A percentile compares a stretch with the other conserved stretches of the same genome.
Conservation (phyloP, 495 filamentous ascomycete species). For the Emericellopsis terricola region DNA sequence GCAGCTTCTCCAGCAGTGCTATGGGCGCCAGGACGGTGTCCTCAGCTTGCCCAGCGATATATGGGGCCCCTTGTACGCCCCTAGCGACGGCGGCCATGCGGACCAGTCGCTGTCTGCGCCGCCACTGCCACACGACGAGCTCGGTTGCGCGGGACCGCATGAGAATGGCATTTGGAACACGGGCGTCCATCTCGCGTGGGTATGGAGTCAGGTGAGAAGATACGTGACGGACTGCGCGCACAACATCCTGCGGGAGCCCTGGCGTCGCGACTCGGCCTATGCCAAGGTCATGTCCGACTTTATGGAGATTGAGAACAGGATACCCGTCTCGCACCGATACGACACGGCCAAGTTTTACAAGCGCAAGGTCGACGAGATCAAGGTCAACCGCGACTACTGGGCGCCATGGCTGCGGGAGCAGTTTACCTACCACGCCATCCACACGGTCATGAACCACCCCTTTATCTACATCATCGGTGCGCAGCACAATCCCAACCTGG, state of each 20-base stretch:
- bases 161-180: conserved; percentile 27
- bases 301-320: conserved; percentile 25
- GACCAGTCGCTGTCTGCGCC: conserved; percentile 9
- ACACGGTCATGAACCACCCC: conserved; percentile 26
- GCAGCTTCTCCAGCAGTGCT: conserved; percentile 22
- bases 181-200: conserved; percentile 23
- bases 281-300: conserved; percentile 24
- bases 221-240: conserved; percentile 24
- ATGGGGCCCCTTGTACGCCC: conserved; percentile 16
- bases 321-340: conserved; percentile 26
- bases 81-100: conserved; percentile 5
- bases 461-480: conserved; percentile 30
- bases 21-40: conserved; percentile 22
- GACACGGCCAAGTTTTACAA: conserved; percentile 29
- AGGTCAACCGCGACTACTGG: conserved; percentile 20
- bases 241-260: conserved; percentile 24
- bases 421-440: conserved; percentile 27
- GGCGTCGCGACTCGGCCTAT: conserved; percentile 28
- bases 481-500: conserved; percentile 25
- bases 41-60: conserved; percentile 17
- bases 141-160: conserved; percentile 12
- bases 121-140: conserved; percentile 17
- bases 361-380: conserved; percentile 19
- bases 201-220: conserved; percentile 23
- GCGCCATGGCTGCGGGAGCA: conserved; percentile 27